Conservation (phyloP, 202 grass and related monocot genomes). For the Hordeum pubiflorum region DNA sequence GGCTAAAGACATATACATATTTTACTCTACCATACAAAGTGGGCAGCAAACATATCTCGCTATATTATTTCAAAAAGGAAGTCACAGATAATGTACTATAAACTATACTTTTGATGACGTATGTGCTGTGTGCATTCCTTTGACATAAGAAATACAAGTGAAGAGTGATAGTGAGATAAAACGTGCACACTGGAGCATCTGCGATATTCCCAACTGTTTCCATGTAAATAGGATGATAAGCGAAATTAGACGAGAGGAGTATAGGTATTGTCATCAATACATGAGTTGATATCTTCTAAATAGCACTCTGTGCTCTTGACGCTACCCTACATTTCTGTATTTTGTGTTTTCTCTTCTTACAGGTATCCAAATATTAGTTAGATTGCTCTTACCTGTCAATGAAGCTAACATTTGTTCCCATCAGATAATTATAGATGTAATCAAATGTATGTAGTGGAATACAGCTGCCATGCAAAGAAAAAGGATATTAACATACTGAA, state of each 20-base stretch:
- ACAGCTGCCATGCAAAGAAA: constrained; percentile 67
- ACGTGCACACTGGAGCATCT: constrained; percentile 9
- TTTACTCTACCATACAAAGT: constrained; percentile 1
- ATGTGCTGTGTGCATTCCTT: constrained; percentile 3
- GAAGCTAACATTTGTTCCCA: constrained; percentile 88
- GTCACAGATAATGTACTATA: background rate
- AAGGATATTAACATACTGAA: constrained; percentile 26
- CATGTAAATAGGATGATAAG: background rate
- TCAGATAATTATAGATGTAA: constrained; percentile 90
- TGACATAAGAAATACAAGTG: background rate
- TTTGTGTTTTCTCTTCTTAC: background rate
- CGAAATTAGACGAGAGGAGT: constrained; percentile 10
- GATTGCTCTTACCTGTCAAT: constrained; percentile 77
- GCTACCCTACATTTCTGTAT: background rate
- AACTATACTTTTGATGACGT: constrained; percentile 3
- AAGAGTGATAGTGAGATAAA: background rate
- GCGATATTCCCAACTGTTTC: background rate
- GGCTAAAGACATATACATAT: background rate
- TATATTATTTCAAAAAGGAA: constrained; percentile 14
- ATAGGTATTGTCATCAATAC: background rate
- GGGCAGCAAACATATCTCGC: background rate
- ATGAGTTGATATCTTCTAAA: background rate
- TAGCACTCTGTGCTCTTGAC: background rate
- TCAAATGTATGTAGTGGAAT: constrained; percentile 92
- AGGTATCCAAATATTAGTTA: constrained; percentile 16